Percentiles rank a stretch among this genome's conserved stretches.
Conservation (phyloP, 2,329 filamentous ascomycete genomes). For the Aspergillus uvarum region DNA sequence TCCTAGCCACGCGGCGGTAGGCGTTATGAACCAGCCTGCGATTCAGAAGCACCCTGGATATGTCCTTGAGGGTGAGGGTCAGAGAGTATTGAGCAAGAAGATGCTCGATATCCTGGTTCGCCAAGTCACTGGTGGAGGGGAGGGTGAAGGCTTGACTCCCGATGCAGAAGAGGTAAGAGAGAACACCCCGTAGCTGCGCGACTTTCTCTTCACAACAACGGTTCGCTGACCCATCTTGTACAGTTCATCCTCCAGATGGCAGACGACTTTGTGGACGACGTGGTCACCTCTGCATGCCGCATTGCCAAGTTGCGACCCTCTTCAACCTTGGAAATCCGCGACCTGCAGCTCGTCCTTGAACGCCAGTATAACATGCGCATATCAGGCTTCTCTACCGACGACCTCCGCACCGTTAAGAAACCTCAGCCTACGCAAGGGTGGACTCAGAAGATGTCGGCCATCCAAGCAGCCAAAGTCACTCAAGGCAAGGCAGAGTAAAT, state of each 20-base stretch:
- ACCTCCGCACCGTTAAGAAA: constrained; percentile 90
- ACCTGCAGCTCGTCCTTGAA: constrained; percentile 79
- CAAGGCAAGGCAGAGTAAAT: constrained; percentile 44
- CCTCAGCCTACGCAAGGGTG: constrained; percentile 83
- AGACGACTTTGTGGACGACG: constrained; percentile 91
- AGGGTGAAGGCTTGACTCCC: constrained; percentile 76
- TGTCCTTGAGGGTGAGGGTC: constrained; percentile 85
- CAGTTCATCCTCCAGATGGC: constrained; percentile 85
- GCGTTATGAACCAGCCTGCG: constrained; percentile 83
- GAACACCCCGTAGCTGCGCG: neutral
- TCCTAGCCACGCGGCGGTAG: constrained; percentile 69
- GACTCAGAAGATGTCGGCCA: constrained; percentile 96
- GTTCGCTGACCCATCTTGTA: constrained; percentile 12
- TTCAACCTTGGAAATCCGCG: constrained; percentile 83
- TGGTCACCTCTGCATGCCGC: constrained; percentile 81
- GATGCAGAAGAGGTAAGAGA: constrained; percentile 87
- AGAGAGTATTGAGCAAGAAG: constrained; percentile 94
- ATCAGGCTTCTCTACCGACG: constrained; percentile 90
- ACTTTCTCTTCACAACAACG: constrained; percentile 4
- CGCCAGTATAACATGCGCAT: constrained; percentile 88
- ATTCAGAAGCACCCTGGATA: constrained; percentile 78
- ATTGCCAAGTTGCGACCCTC: constrained; percentile 91
- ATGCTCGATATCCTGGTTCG: constrained; percentile 93
- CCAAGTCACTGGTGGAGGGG: constrained; percentile 81
- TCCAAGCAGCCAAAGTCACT: constrained; percentile 82